A percentile compares a stretch with the other conserved stretches of the same genome.
phyloP scores from a whole-genome alignment of 495 filamentous ascomycete genomes.

The Opeltia flavorubescens region DNA sequence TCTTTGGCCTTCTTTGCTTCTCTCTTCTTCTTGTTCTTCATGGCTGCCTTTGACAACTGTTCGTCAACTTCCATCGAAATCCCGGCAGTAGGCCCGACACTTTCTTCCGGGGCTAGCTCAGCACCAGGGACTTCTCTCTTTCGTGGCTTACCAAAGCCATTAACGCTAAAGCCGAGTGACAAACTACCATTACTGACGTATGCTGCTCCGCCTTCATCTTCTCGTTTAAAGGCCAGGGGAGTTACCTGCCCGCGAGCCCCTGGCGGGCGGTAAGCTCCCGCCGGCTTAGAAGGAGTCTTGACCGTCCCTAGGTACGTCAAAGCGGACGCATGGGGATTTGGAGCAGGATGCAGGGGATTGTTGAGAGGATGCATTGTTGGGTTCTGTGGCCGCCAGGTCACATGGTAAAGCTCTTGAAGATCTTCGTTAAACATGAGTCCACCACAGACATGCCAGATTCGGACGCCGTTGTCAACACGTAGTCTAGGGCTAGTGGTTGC shows the following conservation, averaged over 20 bases:
- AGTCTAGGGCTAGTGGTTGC: constrained; percentile 90
- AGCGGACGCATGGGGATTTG: constrained; percentile 72
- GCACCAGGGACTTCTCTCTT: constrained; percentile 71
- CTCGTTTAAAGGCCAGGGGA: constrained; percentile 89
- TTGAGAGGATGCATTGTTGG: constrained; percentile 46
- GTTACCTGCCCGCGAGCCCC: constrained; percentile 81
- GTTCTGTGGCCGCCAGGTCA: constrained; percentile 73
- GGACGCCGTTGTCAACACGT: constrained; percentile 90
- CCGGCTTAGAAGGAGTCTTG: constrained; percentile 87
- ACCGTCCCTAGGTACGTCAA: constrained; percentile 66
- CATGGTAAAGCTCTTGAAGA: constrained; percentile 84
- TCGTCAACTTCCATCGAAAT: constrained; percentile 50
- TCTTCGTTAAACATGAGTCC: constrained; percentile 89
- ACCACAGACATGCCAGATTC: constrained; percentile 87
- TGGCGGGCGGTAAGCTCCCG: constrained; percentile 91
- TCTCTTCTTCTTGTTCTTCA: constrained; percentile 99
- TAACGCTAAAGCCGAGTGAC: constrained; percentile 40
- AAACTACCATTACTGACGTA: constrained; percentile 68
- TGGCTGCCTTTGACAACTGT: constrained; percentile 67
- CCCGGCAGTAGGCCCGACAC: constrained; percentile 43
- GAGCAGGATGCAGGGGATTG: constrained; percentile 55
- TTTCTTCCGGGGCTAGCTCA: constrained; percentile 42
- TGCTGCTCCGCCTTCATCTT: constrained; percentile 90
- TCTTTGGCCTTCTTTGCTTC: constrained; percentile 91
- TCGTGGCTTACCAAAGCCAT: constrained; percentile 65